A percentile compares a stretch with the other conserved stretches of the same genome.
These are phyloP conservation scores for Saturnispora serradocipensis DNA, from an alignment of 805 yeast genomes.

Conservation along the genomic window DNA sequence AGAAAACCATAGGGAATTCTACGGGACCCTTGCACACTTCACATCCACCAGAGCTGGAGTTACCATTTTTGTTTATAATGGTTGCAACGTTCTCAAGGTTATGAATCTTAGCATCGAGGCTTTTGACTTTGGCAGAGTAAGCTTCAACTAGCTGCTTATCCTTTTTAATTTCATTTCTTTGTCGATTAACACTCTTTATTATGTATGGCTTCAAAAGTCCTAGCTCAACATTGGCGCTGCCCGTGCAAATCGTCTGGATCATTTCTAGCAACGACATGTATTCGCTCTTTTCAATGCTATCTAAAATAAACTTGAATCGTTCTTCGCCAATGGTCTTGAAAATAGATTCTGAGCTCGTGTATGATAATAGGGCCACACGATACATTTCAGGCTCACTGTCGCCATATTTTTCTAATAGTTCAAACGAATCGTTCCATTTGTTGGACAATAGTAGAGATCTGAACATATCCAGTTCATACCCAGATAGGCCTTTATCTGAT, in stretches of 20 bases:
- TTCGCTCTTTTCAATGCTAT: constrained; percentile 41
- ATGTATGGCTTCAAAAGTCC: constrained; percentile 67
- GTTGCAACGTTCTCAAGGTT: constrained; percentile 38
- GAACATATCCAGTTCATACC: constrained; percentile 52
- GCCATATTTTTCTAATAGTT: constrained; percentile 52
- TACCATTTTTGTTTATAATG: constrained; percentile 35
- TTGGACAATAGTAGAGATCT: constrained; percentile 52
- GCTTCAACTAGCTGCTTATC: constrained; percentile 57
- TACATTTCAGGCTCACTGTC: constrained; percentile 55
- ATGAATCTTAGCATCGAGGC: constrained; percentile 44
- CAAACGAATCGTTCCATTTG: constrained; percentile 48
- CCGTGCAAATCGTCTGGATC: constrained; percentile 25
- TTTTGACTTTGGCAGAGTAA: constrained; percentile 56
- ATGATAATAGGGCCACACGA: constrained; percentile 53
- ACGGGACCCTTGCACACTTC: constrained; percentile 53
- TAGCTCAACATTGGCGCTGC: constrained; percentile 36
- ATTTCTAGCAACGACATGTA: constrained; percentile 69
- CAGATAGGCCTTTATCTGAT: constrained; percentile 7
- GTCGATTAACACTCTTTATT: constrained; percentile 48
- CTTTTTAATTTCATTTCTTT: constrained; percentile 56
- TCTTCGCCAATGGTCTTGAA: constrained; percentile 45
- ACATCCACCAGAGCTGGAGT: constrained; percentile 41
- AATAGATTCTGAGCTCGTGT: constrained; percentile 46
- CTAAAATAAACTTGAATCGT: constrained; percentile 39
- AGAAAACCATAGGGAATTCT: constrained; percentile 75